Percentiles rank a stretch among this genome's conserved stretches.
These are phyloP conservation scores for Chlamydomonas eustigma DNA, from an alignment of 139 green algal genomes.

Conservation along the genomic window DNA sequence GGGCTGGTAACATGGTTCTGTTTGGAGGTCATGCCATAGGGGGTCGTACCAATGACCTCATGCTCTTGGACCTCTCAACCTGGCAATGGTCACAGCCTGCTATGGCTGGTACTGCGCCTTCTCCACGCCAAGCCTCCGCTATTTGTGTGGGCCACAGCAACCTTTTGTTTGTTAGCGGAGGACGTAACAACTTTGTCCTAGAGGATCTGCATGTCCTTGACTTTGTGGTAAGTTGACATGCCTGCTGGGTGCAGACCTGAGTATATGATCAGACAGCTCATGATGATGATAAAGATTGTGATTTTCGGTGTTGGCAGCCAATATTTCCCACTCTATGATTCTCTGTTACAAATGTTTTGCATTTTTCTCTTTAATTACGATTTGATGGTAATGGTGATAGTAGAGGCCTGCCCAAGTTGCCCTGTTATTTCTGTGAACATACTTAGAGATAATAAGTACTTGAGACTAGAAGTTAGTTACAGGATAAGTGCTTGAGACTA, in stretches of 20 bases:
- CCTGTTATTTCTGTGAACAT: too few species aligned
- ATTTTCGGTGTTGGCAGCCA: too few species aligned
- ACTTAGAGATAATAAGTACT: too few species aligned
- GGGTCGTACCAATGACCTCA: conserved; percentile 75
- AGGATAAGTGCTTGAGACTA: too few species aligned
- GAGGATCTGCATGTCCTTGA: conserved; percentile 77
- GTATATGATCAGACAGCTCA: not conserved
- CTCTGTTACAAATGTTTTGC: too few species aligned
- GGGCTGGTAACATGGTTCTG: conserved; percentile 62
- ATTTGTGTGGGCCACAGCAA: conserved; percentile 52
- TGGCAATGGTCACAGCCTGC: conserved; percentile 66
- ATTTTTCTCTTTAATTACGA: too few species aligned
- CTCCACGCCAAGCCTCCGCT: conserved; percentile 64
- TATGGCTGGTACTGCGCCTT: conserved; percentile 61
- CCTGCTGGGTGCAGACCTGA: not conserved
- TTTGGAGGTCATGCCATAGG: conserved; percentile 69
- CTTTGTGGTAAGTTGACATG: conserved; percentile 38
- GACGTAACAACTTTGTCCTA: conserved; percentile 80
- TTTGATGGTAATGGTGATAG: too few species aligned
- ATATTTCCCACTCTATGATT: too few species aligned
- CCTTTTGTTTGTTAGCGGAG: conserved; percentile 69
- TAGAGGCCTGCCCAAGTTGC: too few species aligned
- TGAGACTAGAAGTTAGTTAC: too few species aligned
- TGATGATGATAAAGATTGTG: too few species aligned
- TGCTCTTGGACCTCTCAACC: conserved; percentile 69